These are phyloP conservation scores for Aspergillus wentii DNA, from an alignment of 495 filamentous ascomycete genomes.

Conservation along the genomic window DNA sequence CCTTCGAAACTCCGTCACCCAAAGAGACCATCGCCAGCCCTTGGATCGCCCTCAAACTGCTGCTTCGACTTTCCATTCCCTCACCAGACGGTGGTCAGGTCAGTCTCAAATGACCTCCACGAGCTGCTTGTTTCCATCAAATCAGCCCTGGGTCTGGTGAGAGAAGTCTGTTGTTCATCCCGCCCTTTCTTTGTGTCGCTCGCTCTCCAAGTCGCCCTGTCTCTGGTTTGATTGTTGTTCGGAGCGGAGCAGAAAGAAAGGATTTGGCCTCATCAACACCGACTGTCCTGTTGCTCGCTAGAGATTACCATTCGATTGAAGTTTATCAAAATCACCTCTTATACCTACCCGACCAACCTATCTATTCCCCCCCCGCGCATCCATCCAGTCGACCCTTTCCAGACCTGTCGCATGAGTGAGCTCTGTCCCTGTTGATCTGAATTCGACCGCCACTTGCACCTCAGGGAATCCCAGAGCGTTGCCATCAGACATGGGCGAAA, in stretches of 20 bases:
- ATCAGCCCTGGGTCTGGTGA: slow-evolving; percentile 17
- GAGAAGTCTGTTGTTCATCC: slow-evolving; percentile 6
- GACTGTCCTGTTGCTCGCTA: neutral
- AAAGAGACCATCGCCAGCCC: slow-evolving; percentile 15
- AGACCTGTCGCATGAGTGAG: slow-evolving; percentile 17
- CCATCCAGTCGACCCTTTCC: slow-evolving; percentile 4
- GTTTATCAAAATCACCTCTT: neutral
- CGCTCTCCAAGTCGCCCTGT: slow-evolving; percentile 9
- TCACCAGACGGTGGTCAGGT: slow-evolving; percentile 22
- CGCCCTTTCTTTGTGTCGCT: slow-evolving; percentile 4
- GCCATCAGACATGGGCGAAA: slow-evolving; percentile 17
- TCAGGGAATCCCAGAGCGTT: no score
- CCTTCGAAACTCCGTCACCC: slow-evolving; percentile 26
- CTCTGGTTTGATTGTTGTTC: slow-evolving; percentile 16
- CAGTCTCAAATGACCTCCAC: slow-evolving; percentile 22
- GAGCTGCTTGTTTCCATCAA: slow-evolving; percentile 7
- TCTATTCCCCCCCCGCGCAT: neutral
- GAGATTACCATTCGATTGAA: neutral
- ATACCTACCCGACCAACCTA: no score
- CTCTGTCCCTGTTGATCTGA: slow-evolving; percentile 7
- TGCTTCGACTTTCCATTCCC: slow-evolving; percentile 20
- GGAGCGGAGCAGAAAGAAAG: slow-evolving; percentile 11
- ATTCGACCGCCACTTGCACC: slow-evolving; percentile 16
- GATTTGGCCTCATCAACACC: neutral
- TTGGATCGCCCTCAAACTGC: slow-evolving; percentile 18